Conservation (phyloP, 495 filamentous ascomycete species). For the Viridothelium virens region DNA sequence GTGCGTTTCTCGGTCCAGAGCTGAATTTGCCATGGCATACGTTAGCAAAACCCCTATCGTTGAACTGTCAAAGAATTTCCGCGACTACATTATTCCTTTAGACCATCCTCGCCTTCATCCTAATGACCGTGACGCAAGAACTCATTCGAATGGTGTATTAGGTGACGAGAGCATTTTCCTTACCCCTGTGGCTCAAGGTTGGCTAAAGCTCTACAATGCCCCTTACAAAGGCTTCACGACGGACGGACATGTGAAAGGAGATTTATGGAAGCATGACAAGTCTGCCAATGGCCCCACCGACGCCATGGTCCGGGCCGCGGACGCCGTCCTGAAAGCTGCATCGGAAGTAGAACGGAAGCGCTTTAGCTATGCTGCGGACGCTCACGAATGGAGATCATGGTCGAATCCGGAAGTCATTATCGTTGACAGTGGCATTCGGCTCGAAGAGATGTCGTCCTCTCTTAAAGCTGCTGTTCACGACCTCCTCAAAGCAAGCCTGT, state of each 20-base stretch:
- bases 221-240: constrained; percentile 65
- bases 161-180: constrained; percentile 22
- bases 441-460: constrained; percentile 47
- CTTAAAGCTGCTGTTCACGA: constrained; percentile 45
- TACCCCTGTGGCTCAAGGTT: constrained; percentile 31
- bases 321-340: constrained; percentile 39
- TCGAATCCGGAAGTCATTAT: constrained; percentile 61
- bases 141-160: constrained; percentile 22
- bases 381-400: constrained; percentile 65
- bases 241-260: constrained; percentile 45
- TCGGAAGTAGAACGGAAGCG: constrained; percentile 42
- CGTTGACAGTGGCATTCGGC: constrained; percentile 47
- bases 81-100: constrained; percentile 23
- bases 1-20: too few species aligned
- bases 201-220: constrained; percentile 56
- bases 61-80: constrained; percentile 22
- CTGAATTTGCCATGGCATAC: background rate
- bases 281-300: constrained; percentile 33
- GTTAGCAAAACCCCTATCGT: constrained; percentile 14
- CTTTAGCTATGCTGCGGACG: constrained; percentile 55
- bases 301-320: constrained; percentile 45
- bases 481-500: constrained; percentile 51
- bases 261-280: constrained; percentile 16
- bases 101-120: constrained; percentile 25
- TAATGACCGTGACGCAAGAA: constrained; percentile 22